phyloP scores from a whole-genome alignment of 108 stramenopile genomes.

The Chaetoceros muelleri region DNA sequence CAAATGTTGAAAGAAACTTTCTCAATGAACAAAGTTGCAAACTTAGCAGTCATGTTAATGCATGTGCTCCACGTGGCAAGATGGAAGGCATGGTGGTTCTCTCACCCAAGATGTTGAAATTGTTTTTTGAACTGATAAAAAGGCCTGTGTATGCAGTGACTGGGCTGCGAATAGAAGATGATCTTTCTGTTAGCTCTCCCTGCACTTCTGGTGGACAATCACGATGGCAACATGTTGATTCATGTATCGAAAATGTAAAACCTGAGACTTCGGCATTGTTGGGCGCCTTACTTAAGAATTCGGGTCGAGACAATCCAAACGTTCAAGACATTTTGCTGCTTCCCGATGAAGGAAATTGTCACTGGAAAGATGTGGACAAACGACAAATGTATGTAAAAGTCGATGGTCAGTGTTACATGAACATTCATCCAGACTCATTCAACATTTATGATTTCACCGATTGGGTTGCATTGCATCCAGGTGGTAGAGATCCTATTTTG shows the following conservation, averaged over 20 bases:
- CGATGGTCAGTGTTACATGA: constrained; percentile 16
- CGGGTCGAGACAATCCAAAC: not conserved
- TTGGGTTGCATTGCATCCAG: constrained; percentile 13
- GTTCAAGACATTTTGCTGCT: not conserved
- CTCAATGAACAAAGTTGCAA: not conserved
- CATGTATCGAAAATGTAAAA: not conserved
- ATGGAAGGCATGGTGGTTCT: not conserved
- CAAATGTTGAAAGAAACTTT: constrained; percentile 3
- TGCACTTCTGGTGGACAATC: constrained; percentile 9
- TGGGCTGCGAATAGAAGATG: constrained; percentile 14
- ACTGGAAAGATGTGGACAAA: constrained; percentile 1
- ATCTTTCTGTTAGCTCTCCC: not conserved
- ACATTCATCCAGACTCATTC: constrained; percentile 37
- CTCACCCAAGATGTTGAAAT: not conserved
- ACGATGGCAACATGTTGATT: constrained; percentile 4
- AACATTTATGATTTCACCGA: constrained; percentile 51
- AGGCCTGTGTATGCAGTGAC: constrained; percentile 14
- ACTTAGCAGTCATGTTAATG: not conserved
- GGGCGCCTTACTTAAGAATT: not conserved
- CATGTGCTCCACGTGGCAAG: not conserved
- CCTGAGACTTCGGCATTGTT: not conserved
- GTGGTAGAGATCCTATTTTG: not conserved
- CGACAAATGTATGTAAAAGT: constrained; percentile 7
- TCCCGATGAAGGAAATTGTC: not conserved
- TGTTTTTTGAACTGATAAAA: not conserved